Conservation (phyloP, 192 early-diverging fungal species). For the Spinellus fusiger region DNA sequence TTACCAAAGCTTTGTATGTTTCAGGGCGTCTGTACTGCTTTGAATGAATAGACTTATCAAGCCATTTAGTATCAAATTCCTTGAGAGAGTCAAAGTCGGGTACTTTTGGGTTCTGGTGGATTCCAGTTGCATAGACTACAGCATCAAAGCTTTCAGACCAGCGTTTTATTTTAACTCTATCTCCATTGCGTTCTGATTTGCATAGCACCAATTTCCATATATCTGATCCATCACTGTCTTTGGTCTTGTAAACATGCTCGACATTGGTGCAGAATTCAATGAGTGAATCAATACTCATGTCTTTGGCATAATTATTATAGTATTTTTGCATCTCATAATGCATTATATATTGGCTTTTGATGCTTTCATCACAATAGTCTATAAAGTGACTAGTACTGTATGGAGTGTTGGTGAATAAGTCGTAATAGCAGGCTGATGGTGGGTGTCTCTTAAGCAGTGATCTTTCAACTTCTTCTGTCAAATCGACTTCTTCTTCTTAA, state of each 20-base stretch:
- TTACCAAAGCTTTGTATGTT: constrained; percentile 12
- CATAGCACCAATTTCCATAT: background rate
- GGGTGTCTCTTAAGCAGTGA: background rate
- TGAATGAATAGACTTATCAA: constrained; percentile 14
- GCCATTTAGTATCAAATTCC: constrained; percentile 11
- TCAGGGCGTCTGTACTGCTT: constrained; percentile 16
- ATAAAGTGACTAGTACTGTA: constrained; percentile 3
- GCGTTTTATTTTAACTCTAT: background rate
- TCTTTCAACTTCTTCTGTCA: constrained; percentile 3
- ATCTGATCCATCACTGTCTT: background rate
- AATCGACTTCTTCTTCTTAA: constrained; percentile 1
- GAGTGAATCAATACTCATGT: constrained; percentile 5
- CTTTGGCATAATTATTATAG: constrained; percentile 5
- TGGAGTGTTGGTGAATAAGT: background rate
- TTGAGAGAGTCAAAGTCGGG: constrained; percentile 6
- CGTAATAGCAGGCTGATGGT: constrained; percentile 11
- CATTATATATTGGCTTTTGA: background rate
- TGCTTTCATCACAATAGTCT: background rate
- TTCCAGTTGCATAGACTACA: constrained; percentile 15
- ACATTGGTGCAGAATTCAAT: constrained; percentile 17
- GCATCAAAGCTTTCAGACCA: constrained; percentile 13
- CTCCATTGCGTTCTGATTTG: background rate
- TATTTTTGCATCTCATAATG: constrained; percentile 11
- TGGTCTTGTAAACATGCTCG: constrained; percentile 6
- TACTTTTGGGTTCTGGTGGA: constrained; percentile 5